Base-by-base conservation (phyloP, 352 stramenopile species). In the Phytophthora parvispora region DNA sequence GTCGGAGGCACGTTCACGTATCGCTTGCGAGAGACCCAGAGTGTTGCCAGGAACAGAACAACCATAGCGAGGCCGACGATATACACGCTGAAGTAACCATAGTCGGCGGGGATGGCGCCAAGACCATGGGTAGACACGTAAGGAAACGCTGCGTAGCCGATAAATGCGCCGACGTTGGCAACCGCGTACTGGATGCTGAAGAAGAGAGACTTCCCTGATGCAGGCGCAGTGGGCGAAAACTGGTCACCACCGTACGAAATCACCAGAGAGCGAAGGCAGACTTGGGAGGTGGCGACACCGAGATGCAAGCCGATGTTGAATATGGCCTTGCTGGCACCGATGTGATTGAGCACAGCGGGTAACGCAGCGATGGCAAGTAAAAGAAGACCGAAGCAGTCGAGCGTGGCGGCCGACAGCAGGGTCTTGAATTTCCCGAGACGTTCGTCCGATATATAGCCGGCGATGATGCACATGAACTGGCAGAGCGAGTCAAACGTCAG, bases 401-500 rank as follows among this genome's bases (percentile, higher is more conserved):
- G 1, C 9, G 42, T 18, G 9, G 42, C 42, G 10, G 42, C 20
- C 3, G 42, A 65, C 8, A 74, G 34, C 36, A 68, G 51, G 18
- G 60, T 75, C 22, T 71, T 75, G 49, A 67, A 71, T 24, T 75
- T 77, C 13, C 80, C 77, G 40, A 90, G 80, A 38, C 67, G 69
- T 34, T 89, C 78, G 55, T 91, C 79, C 16, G 78, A 74, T 10
- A 86, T 51, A 73, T 87, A 89, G 2, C 68, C 80, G 20, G 78
- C 80, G 2, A 89, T 69, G 31, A 91, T 65, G 32, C 79, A 80
- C 31, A 77, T 63, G 65, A 90, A 69, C 64, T 91, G 84, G 22
- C 70, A 75, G n/a, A 91, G 64, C n/a, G 79, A 89, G 22, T 78
- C 83, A 63, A 68, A 89, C 12, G 81, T 86, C 12, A 67, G 76